Evolutionary conservation across 768 basidiomycete species (phyloP), one percentile per base, ranked within the genome.

Genomic region (Ephemerocybe angulata): DNA sequence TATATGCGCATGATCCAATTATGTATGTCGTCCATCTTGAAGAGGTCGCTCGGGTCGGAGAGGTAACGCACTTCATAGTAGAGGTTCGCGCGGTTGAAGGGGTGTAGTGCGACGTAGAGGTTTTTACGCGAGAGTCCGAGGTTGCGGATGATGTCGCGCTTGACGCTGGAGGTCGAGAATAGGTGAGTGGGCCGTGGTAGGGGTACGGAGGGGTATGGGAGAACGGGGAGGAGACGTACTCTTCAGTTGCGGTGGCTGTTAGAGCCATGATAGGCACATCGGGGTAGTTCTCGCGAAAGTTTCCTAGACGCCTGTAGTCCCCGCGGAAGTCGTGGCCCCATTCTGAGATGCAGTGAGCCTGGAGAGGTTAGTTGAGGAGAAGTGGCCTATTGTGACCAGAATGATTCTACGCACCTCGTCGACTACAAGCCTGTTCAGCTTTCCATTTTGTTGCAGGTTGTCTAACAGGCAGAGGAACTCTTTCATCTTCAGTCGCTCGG

Each of bases 181-280:
- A 17, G 15, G 38, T 41, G 38, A 41, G n/a, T 19, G 33, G 49
- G 44, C 41, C 27, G 13, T 30, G 24, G 37, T 6, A 13, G 29
- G 10, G 10, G 24, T n/a, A 15, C 22, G 13, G 22, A 5, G 19
- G 21, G 8, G 15, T 24, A n/a, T n/a, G n/a, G 1, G 43, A 19
- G n/a, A 5, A 4, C n/a, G 13, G 40, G 13, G 22, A 1, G 46
- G 21, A 21, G 12, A 67, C 80, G 25, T 67, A 90, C 88, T 70
- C 67, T 40, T 82, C 68, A 5, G 91, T 93, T 2, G 91, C 90
- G 13, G 88, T 90, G 1, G 91, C 90, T 1, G 90, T 93, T 35
- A 93, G 69, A 3, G 91, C 91, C 88, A 92, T 93, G 60, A 94
- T 86, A 0, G 92, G 91, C 3, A 93, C 80, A 53, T 77, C 72